Base-by-base conservation (phyloP, 2,329 filamentous ascomycete species). In the Epichloe brachyelytri region DNA sequence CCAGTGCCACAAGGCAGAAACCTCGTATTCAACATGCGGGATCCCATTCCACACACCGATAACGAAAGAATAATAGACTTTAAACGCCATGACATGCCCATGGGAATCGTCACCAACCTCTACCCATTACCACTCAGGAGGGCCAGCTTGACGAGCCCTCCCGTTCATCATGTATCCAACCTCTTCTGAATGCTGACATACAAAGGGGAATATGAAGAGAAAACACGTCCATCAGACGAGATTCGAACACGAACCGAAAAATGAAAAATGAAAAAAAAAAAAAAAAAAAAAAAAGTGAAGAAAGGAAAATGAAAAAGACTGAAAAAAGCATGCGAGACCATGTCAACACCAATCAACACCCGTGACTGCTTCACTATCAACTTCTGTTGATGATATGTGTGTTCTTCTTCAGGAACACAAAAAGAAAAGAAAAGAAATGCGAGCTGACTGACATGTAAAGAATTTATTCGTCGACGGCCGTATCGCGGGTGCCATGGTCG, bases 241-340 rank as follows among this genome's bases (percentile, higher is more conserved):
- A 30, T 30, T 30, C 30, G 10, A 30, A 30, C 8, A 11, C 26
- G 10, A 26, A 8, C 7, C 26, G 3, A 30, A 10, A 10, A 30
- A 30, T 1, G 22, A 7, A 26, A 3, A 22, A 6, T 0, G 0
- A 30, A 10, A 3, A 10, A 30, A 17, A 26, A 15, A 10, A 3
- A 10, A 30, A 17, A 26, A 15, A 15, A 5, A 52, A 46, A 49
- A 53, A 50, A 44, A 49, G 39, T 48, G 48, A 48, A 49, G 39
- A 44, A 50, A 30, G 30, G 43, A 46, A 44, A 48, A 49, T 41
- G 30, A 47, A 52, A 51, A 52, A 52, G 38, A 37, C 38, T 51
- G 53, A 52, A n/a, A 55, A 50, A 49, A 46, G 10, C 30, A 30
- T 30, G 30, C 30, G 8, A 43, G 38, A 40, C 10, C 11, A 40